Evolutionary conservation across 2,329 filamentous ascomycete genomes (phyloP).

Genomic region (Neopestalotiopsis sp.): DNA sequence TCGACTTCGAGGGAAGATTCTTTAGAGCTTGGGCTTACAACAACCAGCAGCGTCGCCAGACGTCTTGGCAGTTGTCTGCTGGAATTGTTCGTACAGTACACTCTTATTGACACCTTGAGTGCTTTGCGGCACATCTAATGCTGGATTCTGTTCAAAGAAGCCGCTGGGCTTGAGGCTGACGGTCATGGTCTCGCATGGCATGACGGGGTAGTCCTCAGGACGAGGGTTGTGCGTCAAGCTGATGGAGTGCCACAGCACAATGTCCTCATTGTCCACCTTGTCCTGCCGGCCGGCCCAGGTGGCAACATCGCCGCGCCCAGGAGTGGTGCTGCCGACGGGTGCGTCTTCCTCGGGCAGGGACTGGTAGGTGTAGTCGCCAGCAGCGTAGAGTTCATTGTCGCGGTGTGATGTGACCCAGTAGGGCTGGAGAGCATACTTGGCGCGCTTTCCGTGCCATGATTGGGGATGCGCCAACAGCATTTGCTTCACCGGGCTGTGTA

Average conservation of each 20-base stretch:
- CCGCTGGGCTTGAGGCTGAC: slow-evolving; percentile 52
- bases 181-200: slow-evolving; percentile 60
- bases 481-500: slow-evolving; percentile 51
- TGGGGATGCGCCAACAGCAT: slow-evolving; percentile 51
- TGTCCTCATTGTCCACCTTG: slow-evolving; percentile 50
- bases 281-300: slow-evolving; percentile 38
- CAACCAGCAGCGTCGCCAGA: neutral
- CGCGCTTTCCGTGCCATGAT: slow-evolving; percentile 49
- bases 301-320: neutral
- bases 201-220: slow-evolving; percentile 57
- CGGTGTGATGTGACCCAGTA: slow-evolving; percentile 56
- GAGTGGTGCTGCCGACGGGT: slow-evolving; percentile 12
- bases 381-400: slow-evolving; percentile 56
- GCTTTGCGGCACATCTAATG: slow-evolving; percentile 47
- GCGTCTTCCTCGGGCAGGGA: slow-evolving; percentile 44
- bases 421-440: slow-evolving; percentile 51
- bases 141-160: slow-evolving; percentile 54
- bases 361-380: slow-evolving; percentile 58
- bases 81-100: neutral
- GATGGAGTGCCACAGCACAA: slow-evolving; percentile 58
- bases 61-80: neutral
- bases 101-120: slow-evolving; percentile 20
- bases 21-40: neutral
- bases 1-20: neutral
- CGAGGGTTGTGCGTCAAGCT: slow-evolving; percentile 54